phyloP scores from a whole-genome alignment of 495 filamentous ascomycete species.

The Hypoxylon fragiforme region DNA sequence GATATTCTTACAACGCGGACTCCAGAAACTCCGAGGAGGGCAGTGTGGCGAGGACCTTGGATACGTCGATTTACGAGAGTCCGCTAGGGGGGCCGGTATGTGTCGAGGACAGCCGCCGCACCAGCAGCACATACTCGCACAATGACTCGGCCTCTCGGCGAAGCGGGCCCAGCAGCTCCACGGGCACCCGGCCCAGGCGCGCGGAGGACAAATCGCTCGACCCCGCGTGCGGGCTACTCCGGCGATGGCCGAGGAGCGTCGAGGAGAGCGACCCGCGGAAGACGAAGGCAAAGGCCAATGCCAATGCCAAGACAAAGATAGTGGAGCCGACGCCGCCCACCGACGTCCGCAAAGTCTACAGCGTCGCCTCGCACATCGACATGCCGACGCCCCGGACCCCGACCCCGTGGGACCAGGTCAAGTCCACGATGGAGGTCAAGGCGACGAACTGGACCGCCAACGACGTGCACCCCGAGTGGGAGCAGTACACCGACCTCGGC shows the following conservation, averaged over 20 bases:
- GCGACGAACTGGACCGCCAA: constrained; percentile 17
- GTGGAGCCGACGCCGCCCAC: constrained; percentile 17
- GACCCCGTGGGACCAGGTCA: constrained; percentile 29
- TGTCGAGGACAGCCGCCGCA: neutral
- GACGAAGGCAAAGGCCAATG: no score
- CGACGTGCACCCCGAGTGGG: constrained; percentile 38
- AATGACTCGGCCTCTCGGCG: neutral
- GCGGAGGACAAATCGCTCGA: neutral
- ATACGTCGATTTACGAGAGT: constrained; percentile 48
- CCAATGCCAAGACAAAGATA: no score
- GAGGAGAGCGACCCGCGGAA: neutral
- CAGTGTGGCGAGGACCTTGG: constrained; percentile 48
- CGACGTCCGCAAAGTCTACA: constrained; percentile 25
- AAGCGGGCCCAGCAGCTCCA: neutral
- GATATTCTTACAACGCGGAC: constrained; percentile 27
- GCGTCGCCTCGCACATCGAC: constrained; percentile 12
- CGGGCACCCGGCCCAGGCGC: neutral
- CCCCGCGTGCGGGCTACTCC: constrained; percentile 3
- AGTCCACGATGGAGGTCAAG: constrained; percentile 28
- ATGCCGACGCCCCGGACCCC: constrained; percentile 28
- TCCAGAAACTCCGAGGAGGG: constrained; percentile 27
- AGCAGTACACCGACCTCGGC: constrained; percentile 40
- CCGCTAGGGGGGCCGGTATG: neutral
- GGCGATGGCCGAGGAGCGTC: constrained; percentile 6
- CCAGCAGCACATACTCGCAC: neutral